phyloP scores from a whole-genome alignment of 2,329 filamentous ascomycete genomes.

The Thielaviopsis euricoi region DNA sequence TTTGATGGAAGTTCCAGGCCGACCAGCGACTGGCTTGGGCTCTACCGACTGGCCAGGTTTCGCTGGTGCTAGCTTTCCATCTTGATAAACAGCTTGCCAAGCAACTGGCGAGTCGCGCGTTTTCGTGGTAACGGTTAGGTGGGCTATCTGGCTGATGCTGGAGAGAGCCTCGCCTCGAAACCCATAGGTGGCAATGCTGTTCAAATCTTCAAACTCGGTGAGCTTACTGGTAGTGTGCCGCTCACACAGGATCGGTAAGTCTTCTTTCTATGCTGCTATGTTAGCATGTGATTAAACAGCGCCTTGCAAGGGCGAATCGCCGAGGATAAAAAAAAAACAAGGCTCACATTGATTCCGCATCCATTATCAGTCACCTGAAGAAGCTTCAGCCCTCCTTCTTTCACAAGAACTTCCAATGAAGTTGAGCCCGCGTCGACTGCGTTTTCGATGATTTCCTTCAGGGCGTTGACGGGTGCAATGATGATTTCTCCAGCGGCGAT shows the following conservation, averaged over 20 bases:
- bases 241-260: constrained; percentile 81
- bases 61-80: constrained; percentile 62
- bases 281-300: constrained; percentile 13
- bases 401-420: constrained; percentile 74
- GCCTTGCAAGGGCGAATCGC: not conserved
- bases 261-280: constrained; percentile 52
- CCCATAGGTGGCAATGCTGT: constrained; percentile 86
- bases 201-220: constrained; percentile 80
- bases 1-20: constrained; percentile 83
- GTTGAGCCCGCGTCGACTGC: constrained; percentile 95
- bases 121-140: constrained; percentile 86
- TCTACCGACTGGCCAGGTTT: constrained; percentile 80
- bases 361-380: constrained; percentile 97
- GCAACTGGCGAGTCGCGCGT: constrained; percentile 77
- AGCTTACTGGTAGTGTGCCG: constrained; percentile 95
- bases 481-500: constrained; percentile 98
- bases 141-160: constrained; percentile 96
- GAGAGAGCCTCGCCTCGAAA: constrained; percentile 92
- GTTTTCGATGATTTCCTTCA: constrained; percentile 96
- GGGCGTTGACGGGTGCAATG: constrained; percentile 83
- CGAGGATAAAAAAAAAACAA: not conserved
- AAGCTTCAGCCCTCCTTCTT: constrained; percentile 86
- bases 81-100: constrained; percentile 76
- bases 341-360: constrained; percentile 72
- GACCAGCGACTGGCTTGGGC: constrained; percentile 74